These are phyloP conservation scores for Lojkania enalia DNA, from an alignment of 2,329 filamentous ascomycete genomes.

Conservation along the genomic window DNA sequence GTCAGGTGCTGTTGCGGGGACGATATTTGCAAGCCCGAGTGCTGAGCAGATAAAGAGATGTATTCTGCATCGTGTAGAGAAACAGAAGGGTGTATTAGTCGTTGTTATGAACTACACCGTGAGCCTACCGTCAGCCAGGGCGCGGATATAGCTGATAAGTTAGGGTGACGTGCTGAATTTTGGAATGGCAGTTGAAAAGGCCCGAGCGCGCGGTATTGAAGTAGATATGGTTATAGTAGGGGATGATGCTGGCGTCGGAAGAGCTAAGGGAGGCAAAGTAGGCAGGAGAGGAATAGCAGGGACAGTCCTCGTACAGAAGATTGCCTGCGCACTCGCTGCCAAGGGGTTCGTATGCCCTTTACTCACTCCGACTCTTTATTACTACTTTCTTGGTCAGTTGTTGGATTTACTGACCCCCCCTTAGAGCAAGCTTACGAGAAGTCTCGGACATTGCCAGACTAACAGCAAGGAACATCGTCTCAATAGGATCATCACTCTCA, in stretches of 20 bases:
- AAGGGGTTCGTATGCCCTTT: too few species aligned
- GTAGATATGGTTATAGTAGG: constrained; percentile 91
- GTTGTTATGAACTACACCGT: constrained; percentile 94
- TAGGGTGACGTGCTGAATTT: constrained; percentile 81
- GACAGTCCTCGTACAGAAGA: constrained; percentile 89
- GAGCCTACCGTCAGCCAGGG: too few species aligned
- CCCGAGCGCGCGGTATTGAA: constrained; percentile 73
- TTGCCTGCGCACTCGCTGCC: constrained; percentile 80
- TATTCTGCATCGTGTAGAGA: constrained; percentile 72
- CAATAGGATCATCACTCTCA: constrained; percentile 80
- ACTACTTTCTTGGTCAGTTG: too few species aligned
- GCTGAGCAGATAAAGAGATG: constrained; percentile 81
- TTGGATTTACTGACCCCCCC: constrained; percentile 14
- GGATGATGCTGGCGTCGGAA: constrained; percentile 88
- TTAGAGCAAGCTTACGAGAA: constrained; percentile 64
- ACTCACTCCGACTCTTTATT: too few species aligned
- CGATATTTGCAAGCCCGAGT: constrained; percentile 80
- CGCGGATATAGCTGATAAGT: too few species aligned
- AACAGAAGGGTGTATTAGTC: constrained; percentile 76
- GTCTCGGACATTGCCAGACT: constrained; percentile 73
- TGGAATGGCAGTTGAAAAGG: constrained; percentile 91
- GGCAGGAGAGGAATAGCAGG: constrained; percentile 89
- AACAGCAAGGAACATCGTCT: constrained; percentile 75
- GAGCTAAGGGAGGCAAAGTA: constrained; percentile 83
- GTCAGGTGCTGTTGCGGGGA: constrained; percentile 80